Conservation (phyloP, 176 grass and related monocot genomes). For the Aegilops bicornis region DNA sequence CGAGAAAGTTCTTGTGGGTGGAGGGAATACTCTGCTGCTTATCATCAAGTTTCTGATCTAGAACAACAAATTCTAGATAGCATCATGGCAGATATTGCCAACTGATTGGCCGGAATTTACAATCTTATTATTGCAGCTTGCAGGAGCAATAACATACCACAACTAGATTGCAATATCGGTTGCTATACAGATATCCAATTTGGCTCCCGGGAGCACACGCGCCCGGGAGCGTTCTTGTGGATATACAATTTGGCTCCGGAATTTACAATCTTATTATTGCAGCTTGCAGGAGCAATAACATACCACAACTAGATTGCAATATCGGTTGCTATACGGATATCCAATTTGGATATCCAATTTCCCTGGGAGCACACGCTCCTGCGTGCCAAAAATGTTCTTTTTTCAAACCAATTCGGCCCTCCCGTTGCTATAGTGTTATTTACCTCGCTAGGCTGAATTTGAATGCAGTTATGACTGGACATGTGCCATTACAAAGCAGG, state of each 20-base stretch:
- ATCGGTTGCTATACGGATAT: neutral
- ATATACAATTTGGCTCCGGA: neutral
- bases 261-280: neutral
- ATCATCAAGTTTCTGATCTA: conserved; percentile 4
- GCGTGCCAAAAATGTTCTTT: too few relatives aligned
- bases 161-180: neutral
- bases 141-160: neutral
- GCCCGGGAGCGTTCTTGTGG: too few relatives aligned
- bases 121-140: neutral
- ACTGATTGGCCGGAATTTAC: neutral
- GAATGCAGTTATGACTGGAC: neutral
- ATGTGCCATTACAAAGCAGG: neutral
- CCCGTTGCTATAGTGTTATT: neutral
- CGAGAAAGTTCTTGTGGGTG: neutral
- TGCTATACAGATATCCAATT: too few relatives aligned
- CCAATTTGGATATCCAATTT: too few relatives aligned
- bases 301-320: neutral
- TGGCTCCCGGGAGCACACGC: too few relatives aligned
- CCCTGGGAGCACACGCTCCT: too few relatives aligned
- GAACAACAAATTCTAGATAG: neutral
- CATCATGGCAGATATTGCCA: neutral
- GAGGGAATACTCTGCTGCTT: conserved; percentile 2
- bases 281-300: neutral
- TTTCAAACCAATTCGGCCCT: too few relatives aligned
- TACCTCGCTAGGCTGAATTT: neutral